These are phyloP conservation scores for Pseudomicrostroma phylloplanum DNA, from an alignment of 1,284 basidiomycete genomes.

Conservation along the genomic window DNA sequence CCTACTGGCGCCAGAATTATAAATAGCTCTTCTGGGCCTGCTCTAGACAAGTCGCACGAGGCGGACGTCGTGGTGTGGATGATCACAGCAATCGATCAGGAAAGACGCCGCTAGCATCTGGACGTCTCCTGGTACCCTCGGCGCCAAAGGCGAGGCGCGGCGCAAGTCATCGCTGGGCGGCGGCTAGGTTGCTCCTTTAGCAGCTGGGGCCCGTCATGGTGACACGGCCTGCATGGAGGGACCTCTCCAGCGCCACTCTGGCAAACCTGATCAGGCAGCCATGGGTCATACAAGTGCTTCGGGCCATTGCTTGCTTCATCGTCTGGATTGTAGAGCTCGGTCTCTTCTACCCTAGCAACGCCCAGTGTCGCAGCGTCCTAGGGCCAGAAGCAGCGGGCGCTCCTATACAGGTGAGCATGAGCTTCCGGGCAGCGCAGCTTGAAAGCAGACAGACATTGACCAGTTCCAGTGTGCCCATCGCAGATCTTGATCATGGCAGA, in stretches of 20 bases:
- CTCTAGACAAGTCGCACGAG: too few relatives aligned
- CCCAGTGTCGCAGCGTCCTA: neutral
- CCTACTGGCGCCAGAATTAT: too few relatives aligned
- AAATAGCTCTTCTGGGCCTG: too few relatives aligned
- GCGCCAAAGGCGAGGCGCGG: too few relatives aligned
- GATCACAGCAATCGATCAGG: too few relatives aligned
- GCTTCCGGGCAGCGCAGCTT: neutral
- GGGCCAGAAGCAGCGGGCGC: neutral
- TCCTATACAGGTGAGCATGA: conserved; percentile 7
- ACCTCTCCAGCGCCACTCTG: neutral
- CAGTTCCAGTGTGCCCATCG: neutral
- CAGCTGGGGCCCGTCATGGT: too few relatives aligned
- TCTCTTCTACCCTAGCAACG: neutral
- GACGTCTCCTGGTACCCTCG: too few relatives aligned
- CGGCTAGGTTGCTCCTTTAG: too few relatives aligned
- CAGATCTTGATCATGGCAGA: conserved; percentile 2
- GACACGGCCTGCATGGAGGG: too few relatives aligned
- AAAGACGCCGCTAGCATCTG: too few relatives aligned
- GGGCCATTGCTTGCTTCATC: neutral
- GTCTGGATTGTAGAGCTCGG: neutral
- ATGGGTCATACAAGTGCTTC: neutral
- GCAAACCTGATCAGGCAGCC: neutral
- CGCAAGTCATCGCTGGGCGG: too few relatives aligned
- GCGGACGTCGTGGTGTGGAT: too few relatives aligned
- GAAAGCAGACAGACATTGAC: neutral